Evolutionary conservation across 1,284 basidiomycete genomes (phyloP).

Genomic region (Tranzscheliella williamsii): DNA sequence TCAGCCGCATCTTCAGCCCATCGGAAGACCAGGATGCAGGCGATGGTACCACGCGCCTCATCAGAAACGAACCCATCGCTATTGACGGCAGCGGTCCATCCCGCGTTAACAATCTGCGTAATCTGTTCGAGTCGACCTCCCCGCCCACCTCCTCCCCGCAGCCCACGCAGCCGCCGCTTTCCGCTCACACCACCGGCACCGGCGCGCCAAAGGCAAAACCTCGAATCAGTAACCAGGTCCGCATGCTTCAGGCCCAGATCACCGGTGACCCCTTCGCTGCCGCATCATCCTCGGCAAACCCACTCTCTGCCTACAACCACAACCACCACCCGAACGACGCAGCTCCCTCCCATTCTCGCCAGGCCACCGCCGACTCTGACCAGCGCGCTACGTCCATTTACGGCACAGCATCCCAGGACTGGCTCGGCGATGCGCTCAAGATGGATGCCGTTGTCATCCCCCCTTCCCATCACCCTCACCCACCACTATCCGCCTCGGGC

Average conservation of each 20-base stretch:
- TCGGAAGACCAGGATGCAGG: constrained; percentile 6
- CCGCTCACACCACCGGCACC: constrained; percentile 16
- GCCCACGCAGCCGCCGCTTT: not conserved
- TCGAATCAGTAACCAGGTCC: constrained; percentile 31
- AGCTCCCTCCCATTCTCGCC: not conserved
- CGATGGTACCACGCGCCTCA: constrained; percentile 12
- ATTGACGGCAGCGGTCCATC: constrained; percentile 28
- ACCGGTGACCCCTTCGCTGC: constrained; percentile 34
- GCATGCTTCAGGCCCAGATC: constrained; percentile 42
- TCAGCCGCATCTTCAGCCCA: constrained; percentile 17
- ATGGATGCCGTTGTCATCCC: constrained; percentile 33
- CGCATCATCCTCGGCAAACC: no score
- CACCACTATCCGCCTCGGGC: not conserved
- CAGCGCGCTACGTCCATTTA: constrained; percentile 5
- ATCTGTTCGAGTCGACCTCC: constrained; percentile 17
- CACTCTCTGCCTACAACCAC: constrained; percentile 15
- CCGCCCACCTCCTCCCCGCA: not conserved
- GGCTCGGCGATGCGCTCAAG: constrained; percentile 33
- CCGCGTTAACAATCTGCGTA: constrained; percentile 25
- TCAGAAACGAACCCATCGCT: constrained; percentile 27
- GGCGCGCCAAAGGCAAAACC: constrained; percentile 13
- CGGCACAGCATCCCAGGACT: constrained; percentile 12
- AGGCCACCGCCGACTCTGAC: not conserved
- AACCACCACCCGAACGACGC: not conserved
- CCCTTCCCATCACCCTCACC: no score